Conservation (phyloP, 441 rosid species). For the Euphorbia corollata region DNA sequence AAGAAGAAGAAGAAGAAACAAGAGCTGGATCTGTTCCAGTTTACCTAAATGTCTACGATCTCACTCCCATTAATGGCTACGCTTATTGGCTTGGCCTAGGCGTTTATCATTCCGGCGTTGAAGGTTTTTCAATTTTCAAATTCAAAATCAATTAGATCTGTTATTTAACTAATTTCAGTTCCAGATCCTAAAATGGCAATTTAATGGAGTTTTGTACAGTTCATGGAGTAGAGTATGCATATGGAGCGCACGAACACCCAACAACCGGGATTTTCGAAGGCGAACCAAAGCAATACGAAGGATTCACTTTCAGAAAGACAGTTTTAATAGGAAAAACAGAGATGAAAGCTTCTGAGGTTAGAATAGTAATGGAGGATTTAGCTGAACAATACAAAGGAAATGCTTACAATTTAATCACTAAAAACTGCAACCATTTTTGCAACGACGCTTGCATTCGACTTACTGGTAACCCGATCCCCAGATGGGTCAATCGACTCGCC, state of each 20-base stretch:
- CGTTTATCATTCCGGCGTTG: slow-evolving; percentile 90
- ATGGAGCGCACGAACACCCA: slow-evolving; percentile 88
- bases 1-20: slow-evolving; percentile 17
- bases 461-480: slow-evolving; percentile 81
- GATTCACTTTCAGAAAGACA: slow-evolving; percentile 74
- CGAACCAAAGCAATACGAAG: slow-evolving; percentile 81
- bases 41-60: slow-evolving; percentile 87
- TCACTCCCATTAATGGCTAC: slow-evolving; percentile 86
- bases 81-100: slow-evolving; percentile 98
- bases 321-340: slow-evolving; percentile 89
- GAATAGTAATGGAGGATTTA: slow-evolving; percentile 70
- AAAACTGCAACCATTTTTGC: slow-evolving; percentile 97
- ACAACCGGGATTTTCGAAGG: slow-evolving; percentile 92
- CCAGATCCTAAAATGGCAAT: background rate
- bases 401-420: slow-evolving; percentile 80
- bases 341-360: slow-evolving; percentile 51
- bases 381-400: slow-evolving; percentile 68
- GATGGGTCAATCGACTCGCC: slow-evolving; percentile 95
- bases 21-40: slow-evolving; percentile 70
- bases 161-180: background rate
- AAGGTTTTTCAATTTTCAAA: slow-evolving; percentile 41
- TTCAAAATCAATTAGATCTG: background rate
- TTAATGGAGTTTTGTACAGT: slow-evolving; percentile 40
- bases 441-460: slow-evolving; percentile 70
- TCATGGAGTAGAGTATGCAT: slow-evolving; percentile 89